A percentile compares a stretch with the other conserved stretches of the same genome.
These are phyloP conservation scores for Yamadazyma kitorensis DNA, from an alignment of 805 yeast genomes.

Conservation along the genomic window DNA sequence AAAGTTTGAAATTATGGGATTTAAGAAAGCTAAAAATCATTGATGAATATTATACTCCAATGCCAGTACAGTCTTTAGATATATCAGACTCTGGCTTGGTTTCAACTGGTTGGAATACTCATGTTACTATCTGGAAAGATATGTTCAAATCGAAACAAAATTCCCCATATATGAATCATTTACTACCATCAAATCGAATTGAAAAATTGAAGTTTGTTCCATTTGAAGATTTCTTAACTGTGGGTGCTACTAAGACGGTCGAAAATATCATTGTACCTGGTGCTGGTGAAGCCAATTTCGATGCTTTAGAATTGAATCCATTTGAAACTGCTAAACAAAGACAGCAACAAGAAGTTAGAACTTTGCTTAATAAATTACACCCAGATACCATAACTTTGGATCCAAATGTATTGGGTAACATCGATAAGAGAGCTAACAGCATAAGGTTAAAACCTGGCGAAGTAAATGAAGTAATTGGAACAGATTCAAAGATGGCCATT, in stretches of 20 bases:
- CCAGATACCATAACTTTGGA: constrained; percentile 92
- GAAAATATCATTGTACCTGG: constrained; percentile 93
- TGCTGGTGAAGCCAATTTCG: constrained; percentile 96
- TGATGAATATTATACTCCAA: constrained; percentile 70
- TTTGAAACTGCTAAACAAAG: constrained; percentile 89
- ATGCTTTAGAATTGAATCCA: constrained; percentile 90
- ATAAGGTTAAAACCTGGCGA: constrained; percentile 65
- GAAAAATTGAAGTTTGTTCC: constrained; percentile 78
- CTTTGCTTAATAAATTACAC: constrained; percentile 79
- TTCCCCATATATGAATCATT: constrained; percentile 89
- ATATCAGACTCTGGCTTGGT: constrained; percentile 86
- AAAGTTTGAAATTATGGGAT: constrained; percentile 88
- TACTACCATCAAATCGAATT: constrained; percentile 73
- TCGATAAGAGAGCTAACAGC: constrained; percentile 65
- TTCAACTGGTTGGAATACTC: constrained; percentile 95
- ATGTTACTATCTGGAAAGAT: constrained; percentile 92
- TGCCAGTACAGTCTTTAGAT: constrained; percentile 77
- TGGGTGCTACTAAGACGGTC: constrained; percentile 78
- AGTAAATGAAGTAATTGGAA: constrained; percentile 39
- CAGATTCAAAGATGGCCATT: constrained; percentile 47
- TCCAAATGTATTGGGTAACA: constrained; percentile 82
- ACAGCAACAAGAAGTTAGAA: constrained; percentile 87
- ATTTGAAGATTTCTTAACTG: constrained; percentile 92
- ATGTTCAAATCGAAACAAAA: constrained; percentile 65
- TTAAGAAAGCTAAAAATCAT: constrained; percentile 76